These are phyloP conservation scores for Monosporascus sp. DNA, from an alignment of 2,329 filamentous ascomycete species.

Conservation along the genomic window DNA sequence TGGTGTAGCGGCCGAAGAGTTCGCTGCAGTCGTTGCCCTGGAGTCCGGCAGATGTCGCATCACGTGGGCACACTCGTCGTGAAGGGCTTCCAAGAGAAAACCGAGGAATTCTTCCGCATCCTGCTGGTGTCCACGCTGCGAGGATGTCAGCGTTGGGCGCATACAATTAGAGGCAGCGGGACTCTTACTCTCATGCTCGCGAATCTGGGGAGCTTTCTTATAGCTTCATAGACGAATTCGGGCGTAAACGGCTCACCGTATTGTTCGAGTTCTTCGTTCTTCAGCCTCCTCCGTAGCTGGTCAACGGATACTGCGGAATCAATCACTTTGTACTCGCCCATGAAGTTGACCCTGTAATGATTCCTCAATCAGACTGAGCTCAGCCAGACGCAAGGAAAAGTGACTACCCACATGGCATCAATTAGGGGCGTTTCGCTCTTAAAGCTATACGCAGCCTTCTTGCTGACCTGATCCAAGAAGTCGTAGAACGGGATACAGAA, in stretches of 20 bases:
- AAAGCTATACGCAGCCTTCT: constrained; percentile 81
- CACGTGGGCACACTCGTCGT: constrained; percentile 82
- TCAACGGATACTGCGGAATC: constrained; percentile 72
- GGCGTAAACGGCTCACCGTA: constrained; percentile 90
- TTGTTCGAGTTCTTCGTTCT: constrained; percentile 78
- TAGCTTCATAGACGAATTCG: constrained; percentile 92
- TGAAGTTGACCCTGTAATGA: constrained; percentile 78
- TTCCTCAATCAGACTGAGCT: constrained; percentile 1
- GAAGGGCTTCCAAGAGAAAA: constrained; percentile 84
- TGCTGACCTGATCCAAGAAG: constrained; percentile 82
- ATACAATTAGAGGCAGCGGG: constrained; percentile 1
- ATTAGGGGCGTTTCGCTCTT: constrained; percentile 91
- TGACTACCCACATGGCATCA: constrained; percentile 75
- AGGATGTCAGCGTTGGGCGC: constrained; percentile 17
- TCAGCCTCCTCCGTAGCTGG: constrained; percentile 67
- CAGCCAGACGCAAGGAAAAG: not conserved
- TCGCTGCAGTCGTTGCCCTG: constrained; percentile 22
- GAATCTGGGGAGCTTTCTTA: constrained; percentile 80
- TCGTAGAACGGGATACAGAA: constrained; percentile 94
- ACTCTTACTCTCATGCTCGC: constrained; percentile 77
- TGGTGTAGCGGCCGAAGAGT: constrained; percentile 27
- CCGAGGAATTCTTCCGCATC: constrained; percentile 96
- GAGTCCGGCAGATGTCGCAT: constrained; percentile 50
- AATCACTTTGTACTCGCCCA: constrained; percentile 84
- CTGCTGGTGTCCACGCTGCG: constrained; percentile 85